Evolutionary conservation across 2,329 filamentous ascomycete genomes (phyloP), one percentile per base, ranked within the genome.

Genomic region (Xylaria sp.): DNA sequence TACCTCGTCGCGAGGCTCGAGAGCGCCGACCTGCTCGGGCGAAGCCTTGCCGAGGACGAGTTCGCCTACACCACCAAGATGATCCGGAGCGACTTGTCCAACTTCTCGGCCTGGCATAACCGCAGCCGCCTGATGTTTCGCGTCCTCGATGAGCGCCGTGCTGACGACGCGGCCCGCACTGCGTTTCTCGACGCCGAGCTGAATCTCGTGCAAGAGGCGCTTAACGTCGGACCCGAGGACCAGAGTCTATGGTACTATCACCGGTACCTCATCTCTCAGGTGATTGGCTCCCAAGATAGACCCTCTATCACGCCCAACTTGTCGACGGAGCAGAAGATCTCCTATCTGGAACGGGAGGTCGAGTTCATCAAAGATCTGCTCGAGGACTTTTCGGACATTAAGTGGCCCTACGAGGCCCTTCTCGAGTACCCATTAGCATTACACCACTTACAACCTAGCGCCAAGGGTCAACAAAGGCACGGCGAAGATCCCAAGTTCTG

Each of bases 161-260:
- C 93, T 1, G 86, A 88, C 69, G 85, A 89, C 58, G 82, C 80
- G 23, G 87, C 89, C 57, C 86, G 96, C 64, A 87, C 85, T 75
- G 82, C 83, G 48, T 91, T 97, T 75, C 83, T 98, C 9, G 90
- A 95, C 62, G 83, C 90, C 73, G 96, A 99, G 82, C 85, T 98
- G 60, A 85, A 88, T 31, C 83, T 93, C 52, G 90, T 97, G 31
- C 90, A 91, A 64, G 88, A 91, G 66, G 94, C 92, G 0, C 85
- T 98, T 58, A 96, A 94, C 68, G 93, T 93, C 46, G 94, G 97
- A 67, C 94, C 95, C 0, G 94, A 97, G 74, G 95, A 98, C 78
- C 95, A 98, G 78, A 97, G 94, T 20, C 85, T 98, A 6, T 99
- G 96, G 94, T 97, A 97, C 80, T 98, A 99, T 78, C 94, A 98